Percentiles rank a stretch among this genome's conserved stretches.
phyloP scores from a whole-genome alignment of 768 basidiomycete genomes.

The Clitopilus passeckerianus region DNA sequence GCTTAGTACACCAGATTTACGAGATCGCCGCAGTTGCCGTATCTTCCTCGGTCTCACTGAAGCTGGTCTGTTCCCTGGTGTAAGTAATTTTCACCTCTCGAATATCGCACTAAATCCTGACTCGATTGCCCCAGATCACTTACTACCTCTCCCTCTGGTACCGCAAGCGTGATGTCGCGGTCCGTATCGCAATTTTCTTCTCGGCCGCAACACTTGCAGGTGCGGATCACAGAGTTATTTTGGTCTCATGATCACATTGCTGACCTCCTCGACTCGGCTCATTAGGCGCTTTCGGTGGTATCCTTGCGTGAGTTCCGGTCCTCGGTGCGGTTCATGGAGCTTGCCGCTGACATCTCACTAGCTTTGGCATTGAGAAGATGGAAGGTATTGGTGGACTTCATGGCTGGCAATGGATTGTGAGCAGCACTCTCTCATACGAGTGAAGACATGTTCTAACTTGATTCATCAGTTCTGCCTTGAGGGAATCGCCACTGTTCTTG shows the following conservation, averaged over 20 bases:
- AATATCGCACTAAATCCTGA: neutral
- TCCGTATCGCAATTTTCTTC: slow-evolving; percentile 60
- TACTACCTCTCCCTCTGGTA: slow-evolving; percentile 59
- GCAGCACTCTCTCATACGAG: slow-evolving; percentile 7
- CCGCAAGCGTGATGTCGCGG: slow-evolving; percentile 49
- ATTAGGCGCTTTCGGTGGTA: slow-evolving; percentile 38
- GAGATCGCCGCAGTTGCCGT: slow-evolving; percentile 20
- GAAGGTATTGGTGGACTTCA: slow-evolving; percentile 32
- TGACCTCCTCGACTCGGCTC: slow-evolving; percentile 8
- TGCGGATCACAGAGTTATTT: neutral
- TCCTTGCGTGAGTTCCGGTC: slow-evolving; percentile 35
- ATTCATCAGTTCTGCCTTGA: slow-evolving; percentile 36
- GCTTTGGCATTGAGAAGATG: slow-evolving; percentile 41
- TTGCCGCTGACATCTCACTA: slow-evolving; percentile 20
- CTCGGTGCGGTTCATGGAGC: neutral
- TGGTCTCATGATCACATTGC: neutral
- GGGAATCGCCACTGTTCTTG: slow-evolving; percentile 36
- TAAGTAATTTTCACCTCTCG: slow-evolving; percentile 9
- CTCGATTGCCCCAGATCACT: slow-evolving; percentile 21
- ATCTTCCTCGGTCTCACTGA: slow-evolving; percentile 36
- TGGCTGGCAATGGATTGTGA: slow-evolving; percentile 49
- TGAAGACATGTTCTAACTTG: neutral
- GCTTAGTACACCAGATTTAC: neutral
- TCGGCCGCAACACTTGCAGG: slow-evolving; percentile 55
- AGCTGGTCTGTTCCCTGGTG: slow-evolving; percentile 33